Evolutionary conservation across 129 eudicot genomes (phyloP), one percentile per base, ranked within the genome.

Genomic region (Flaveria brownii): DNA sequence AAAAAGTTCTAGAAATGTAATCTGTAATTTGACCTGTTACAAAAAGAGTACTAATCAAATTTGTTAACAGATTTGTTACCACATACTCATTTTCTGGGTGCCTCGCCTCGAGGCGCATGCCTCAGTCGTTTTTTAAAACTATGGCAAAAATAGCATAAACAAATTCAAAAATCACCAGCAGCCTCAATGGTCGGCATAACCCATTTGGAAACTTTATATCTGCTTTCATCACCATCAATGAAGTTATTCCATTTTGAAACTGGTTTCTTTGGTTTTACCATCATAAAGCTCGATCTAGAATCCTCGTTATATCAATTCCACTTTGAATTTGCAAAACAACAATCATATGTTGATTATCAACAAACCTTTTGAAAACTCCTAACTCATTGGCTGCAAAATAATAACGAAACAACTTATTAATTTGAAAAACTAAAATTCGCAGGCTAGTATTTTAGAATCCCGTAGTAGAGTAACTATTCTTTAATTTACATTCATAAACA

Each of bases 401-500:
- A 5, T 52, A 49, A 49, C 7, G 2, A 26, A 12, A 61, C 1
- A 61, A 26, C 11, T 16, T 54, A 9, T 16, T 13, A 54, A 5
- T 16, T 17, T 54, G 26, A 25, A n/a, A 54, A 54, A 54, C 60
- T 17, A 54, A 17, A 1, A n/a, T 5, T 50, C 55, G 10, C 2
- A 50, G 12, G 55, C 26, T 25, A 25, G 26, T 25, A 25, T 25
- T 25, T 25, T 25, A 25, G 26, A 45, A 60, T 42, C 73, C 71
- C 62, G 68, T 17, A 43, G 73, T 69, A 83, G 60, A 60, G 75
- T 68, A 71, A 50, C 39, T 84, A 55, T 46, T 56, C 5, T 64
- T 73, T 80, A 87, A 57, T 78, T 93, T 5, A 87, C 91, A 80
- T 71, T 91, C 81, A 72, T 90, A 76, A 85, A 84, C 84, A 81